Evolutionary conservation across 345 rosid species (phyloP).

Genomic region (Turnera subulata): DNA sequence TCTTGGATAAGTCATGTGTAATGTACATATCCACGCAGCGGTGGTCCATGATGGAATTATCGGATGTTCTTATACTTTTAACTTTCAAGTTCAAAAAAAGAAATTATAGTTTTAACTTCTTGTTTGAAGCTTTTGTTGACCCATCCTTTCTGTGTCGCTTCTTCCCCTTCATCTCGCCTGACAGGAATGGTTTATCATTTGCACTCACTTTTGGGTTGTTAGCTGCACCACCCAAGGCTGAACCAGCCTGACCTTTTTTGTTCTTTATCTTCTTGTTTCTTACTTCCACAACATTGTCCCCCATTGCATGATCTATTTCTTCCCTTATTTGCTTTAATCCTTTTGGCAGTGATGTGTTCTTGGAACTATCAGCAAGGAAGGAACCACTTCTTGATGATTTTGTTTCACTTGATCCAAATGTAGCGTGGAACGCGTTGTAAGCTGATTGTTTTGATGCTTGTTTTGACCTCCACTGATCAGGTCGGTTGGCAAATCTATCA

Average conservation of each 20-base stretch:
- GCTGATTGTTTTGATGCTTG: constrained; percentile 73
- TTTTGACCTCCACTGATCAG: constrained; percentile 77
- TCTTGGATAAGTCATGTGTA: too few relatives aligned
- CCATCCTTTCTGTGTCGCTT: constrained; percentile 35
- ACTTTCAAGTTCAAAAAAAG: too few relatives aligned
- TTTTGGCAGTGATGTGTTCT: constrained; percentile 30
- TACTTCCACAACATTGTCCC: constrained; percentile 18
- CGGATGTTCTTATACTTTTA: too few relatives aligned
- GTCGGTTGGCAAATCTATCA: constrained; percentile 53
- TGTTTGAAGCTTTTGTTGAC: constrained; percentile 23
- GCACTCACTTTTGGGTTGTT: constrained; percentile 28
- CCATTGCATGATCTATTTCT: constrained; percentile 39
- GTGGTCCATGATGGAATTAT: too few relatives aligned
- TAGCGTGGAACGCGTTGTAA: constrained; percentile 54
- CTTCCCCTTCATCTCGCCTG: constrained; percentile 36
- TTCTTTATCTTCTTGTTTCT: constrained; percentile 22
- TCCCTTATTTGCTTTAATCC: constrained; percentile 47
- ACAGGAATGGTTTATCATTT: constrained; percentile 37
- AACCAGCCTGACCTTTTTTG: constrained; percentile 18
- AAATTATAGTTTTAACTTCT: constrained; percentile 35
- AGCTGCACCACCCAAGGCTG: constrained; percentile 18
- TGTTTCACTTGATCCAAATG: constrained; percentile 60
- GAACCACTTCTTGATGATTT: constrained; percentile 33
- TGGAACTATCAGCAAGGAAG: constrained; percentile 42
- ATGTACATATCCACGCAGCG: too few relatives aligned